These are phyloP conservation scores for Sarocladium kiliense DNA, from an alignment of 2,329 filamentous ascomycete species.

Conservation along the genomic window DNA sequence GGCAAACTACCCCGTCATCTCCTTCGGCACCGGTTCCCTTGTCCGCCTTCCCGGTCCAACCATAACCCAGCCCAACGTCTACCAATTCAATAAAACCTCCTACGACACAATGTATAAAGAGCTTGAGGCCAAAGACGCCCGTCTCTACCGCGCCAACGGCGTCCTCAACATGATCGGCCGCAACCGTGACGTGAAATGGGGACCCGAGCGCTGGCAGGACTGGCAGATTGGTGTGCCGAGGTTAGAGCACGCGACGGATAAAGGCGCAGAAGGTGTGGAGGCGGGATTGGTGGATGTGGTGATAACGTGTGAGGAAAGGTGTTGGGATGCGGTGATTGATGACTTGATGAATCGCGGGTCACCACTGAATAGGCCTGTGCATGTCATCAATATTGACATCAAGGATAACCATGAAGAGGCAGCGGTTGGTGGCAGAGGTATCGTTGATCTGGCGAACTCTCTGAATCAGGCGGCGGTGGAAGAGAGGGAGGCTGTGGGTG, in stretches of 20 bases:
- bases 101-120: constrained; percentile 95
- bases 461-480: constrained; percentile 76
- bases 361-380: constrained; percentile 85
- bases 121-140: constrained; percentile 75
- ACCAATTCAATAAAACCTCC: constrained; percentile 95
- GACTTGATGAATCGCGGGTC: constrained; percentile 83
- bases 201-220: constrained; percentile 95
- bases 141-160: constrained; percentile 86
- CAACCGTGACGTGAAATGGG: constrained; percentile 89
- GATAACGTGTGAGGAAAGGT: constrained; percentile 95
- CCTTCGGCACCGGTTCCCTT: constrained; percentile 91
- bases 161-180: constrained; percentile 93
- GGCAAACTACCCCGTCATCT: constrained; percentile 90
- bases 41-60: constrained; percentile 89
- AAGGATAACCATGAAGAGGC: constrained; percentile 98
- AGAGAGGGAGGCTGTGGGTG: constrained; percentile 64
- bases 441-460: constrained; percentile 82
- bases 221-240: constrained; percentile 86
- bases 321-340: constrained; percentile 96
- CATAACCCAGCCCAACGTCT: constrained; percentile 92
- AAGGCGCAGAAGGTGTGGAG: constrained; percentile 76
- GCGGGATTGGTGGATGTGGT: constrained; percentile 88
- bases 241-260: constrained; percentile 68
- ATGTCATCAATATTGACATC: constrained; percentile 98
- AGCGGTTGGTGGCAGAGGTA: constrained; percentile 81